Base-by-base conservation (phyloP, 2,329 filamentous ascomycete genomes). In the Aspergillus fructus region DNA sequence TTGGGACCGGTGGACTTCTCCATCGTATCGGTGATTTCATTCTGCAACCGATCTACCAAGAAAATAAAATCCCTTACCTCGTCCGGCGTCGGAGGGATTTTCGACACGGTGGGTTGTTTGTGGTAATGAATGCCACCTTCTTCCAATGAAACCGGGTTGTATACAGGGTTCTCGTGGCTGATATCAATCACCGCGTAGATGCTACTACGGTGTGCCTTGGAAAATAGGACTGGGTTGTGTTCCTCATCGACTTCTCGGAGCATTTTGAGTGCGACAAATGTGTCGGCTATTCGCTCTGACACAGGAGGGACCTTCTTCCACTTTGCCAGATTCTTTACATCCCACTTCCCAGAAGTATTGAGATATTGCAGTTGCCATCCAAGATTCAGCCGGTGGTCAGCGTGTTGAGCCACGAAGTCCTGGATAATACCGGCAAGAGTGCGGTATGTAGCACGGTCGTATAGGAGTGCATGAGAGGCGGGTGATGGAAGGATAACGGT, bases 271-370 rank as follows among this genome's bases (percentile, higher is more conserved):
- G 91, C 93, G 24, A 90, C 86, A 71, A 97, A 97, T 4, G 92
- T 80, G 13, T 85, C 85, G 0, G 84, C 90, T 59, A 97, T 94
- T 3, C 88, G 86, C 1, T 83, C 81, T 0, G 90, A 96, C 1
- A 96, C 90, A 0, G 92, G 89, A 1, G 79, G 75, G 1, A 96
- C 89, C 17, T 85, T 86, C 72, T 90, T 84, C 93, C 93, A 97
- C 71, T 97, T 97, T 58, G 84, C 86, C 11, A 97, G 81, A 68
- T 97, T 97, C 77, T 97, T 97, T 64, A 97, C 91, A 69, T 97
- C 93, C 93, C 93, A 97, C 76, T 97, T 97, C 3, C 93, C 93
- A 64, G 92, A 90, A 2, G 89, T 91, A 2, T 89, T 91, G 23
- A 97, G 85, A 67, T 94, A 89, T 66, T 93, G 89, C 15, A 97